Evolutionary conservation across 768 basidiomycete genomes (phyloP).

Genomic region (Tylopilus sp.): DNA sequence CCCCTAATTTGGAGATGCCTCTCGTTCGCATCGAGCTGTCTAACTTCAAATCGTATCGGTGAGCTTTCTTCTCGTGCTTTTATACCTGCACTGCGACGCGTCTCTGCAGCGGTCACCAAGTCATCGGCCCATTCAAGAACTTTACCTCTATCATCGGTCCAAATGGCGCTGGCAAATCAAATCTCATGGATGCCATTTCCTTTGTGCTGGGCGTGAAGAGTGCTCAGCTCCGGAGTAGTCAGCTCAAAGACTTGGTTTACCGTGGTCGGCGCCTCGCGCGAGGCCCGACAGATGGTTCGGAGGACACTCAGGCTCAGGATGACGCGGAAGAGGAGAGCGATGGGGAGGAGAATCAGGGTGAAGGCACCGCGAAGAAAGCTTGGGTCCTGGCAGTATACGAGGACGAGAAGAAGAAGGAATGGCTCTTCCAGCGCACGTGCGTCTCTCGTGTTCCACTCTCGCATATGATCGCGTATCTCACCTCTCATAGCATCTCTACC

Average conservation of each 20-base stretch:
- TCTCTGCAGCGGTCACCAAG: constrained; percentile 63
- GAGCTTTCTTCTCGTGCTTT: constrained; percentile 9
- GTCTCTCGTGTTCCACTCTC: constrained; percentile 30
- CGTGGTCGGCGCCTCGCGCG: constrained; percentile 75
- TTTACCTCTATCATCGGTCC: constrained; percentile 98
- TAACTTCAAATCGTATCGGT: constrained; percentile 97
- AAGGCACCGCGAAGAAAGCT: constrained; percentile 86
- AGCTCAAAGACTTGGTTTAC: constrained; percentile 94
- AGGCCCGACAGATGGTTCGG: constrained; percentile 41
- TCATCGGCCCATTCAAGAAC: constrained; percentile 85
- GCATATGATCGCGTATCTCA: neutral
- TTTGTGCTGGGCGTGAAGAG: constrained; percentile 98
- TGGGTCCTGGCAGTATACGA: constrained; percentile 94
- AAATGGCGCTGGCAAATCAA: constrained; percentile 98
- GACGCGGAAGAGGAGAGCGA: constrained; percentile 49
- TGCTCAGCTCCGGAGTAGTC: constrained; percentile 86
- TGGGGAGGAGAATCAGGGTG: constrained; percentile 53
- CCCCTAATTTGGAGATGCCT: constrained; percentile 48
- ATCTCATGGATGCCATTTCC: constrained; percentile 99
- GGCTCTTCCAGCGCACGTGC: constrained; percentile 89
- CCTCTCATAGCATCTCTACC: constrained; percentile 67
- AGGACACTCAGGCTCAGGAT: constrained; percentile 40
- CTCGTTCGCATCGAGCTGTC: constrained; percentile 83
- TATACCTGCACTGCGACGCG: constrained; percentile 2
- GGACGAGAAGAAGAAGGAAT: constrained; percentile 76